Conservation (phyloP, 768 basidiomycete genomes). For the Gyrodon lividus region DNA sequence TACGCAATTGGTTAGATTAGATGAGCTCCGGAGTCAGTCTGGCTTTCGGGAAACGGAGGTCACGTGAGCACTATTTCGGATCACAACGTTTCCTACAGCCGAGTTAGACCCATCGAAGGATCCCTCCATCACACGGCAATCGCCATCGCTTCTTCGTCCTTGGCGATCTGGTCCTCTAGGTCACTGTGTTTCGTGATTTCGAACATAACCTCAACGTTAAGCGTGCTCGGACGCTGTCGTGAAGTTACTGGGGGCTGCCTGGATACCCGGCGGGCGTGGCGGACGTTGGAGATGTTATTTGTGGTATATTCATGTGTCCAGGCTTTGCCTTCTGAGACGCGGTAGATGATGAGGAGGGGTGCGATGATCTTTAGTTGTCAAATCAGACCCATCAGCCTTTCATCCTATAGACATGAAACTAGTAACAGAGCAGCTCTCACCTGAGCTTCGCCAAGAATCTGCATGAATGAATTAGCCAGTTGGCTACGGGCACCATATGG, state of each 20-base stretch:
- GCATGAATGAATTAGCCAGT: constrained; percentile 28
- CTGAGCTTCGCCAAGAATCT: constrained; percentile 31
- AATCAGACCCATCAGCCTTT: not conserved
- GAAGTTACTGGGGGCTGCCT: not conserved
- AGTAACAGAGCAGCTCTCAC: constrained; percentile 8
- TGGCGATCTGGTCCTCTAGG: constrained; percentile 4
- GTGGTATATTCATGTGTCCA: constrained; percentile 32
- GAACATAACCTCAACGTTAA: constrained; percentile 19
- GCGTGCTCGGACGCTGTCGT: not conserved
- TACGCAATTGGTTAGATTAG: too few species aligned
- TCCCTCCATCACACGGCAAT: constrained; percentile 5
- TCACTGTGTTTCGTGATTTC: constrained; percentile 4
- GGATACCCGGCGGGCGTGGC: constrained; percentile 10
- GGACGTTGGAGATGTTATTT: not conserved
- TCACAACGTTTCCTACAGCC: too few species aligned
- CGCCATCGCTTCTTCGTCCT: constrained; percentile 1
- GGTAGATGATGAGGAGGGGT: constrained; percentile 46
- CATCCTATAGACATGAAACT: too few species aligned
- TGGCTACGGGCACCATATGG: constrained; percentile 25
- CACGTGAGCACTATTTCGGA: too few species aligned
- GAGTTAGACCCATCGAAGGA: too few species aligned
- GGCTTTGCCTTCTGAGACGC: constrained; percentile 46
- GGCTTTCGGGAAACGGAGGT: too few species aligned
- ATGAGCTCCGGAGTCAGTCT: too few species aligned
- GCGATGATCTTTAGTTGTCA: constrained; percentile 39